Conservation (phyloP, 345 rosid species). For the Linum trigynum region DNA sequence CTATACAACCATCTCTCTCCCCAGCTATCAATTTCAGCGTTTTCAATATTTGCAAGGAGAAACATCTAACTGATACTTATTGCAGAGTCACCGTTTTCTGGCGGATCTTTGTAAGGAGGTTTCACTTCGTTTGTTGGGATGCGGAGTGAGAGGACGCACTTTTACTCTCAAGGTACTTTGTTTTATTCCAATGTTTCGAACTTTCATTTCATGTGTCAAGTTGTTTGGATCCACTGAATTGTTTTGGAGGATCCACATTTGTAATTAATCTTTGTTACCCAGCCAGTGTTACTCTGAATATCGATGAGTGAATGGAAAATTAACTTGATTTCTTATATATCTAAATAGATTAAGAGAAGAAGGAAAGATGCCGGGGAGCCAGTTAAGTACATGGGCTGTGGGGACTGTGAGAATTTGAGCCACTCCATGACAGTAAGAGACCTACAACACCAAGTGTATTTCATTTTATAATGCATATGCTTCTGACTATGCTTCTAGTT, state of each 20-base stretch:
- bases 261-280: not conserved
- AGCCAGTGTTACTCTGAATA: not conserved
- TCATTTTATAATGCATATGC: no score
- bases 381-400: conserved; percentile 82
- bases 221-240: not conserved
- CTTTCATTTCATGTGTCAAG: not conserved
- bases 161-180: conserved; percentile 72
- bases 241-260: not conserved
- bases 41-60: conserved; percentile 3
- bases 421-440: conserved; percentile 67
- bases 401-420: conserved; percentile 79
- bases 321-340: conserved; percentile 10
- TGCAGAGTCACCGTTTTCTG: conserved; percentile 64
- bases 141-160: conserved; percentile 71
- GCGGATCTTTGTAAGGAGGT: conserved; percentile 84
- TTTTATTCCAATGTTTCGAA: not conserved
- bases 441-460: not conserved
- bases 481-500: not conserved
- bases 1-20: no score
- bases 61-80: conserved; percentile 10
- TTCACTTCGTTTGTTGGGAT: conserved; percentile 70
- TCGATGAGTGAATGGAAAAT: conserved; percentile 1
- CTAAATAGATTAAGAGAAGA: conserved; percentile 68
- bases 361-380: conserved; percentile 74
- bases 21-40: conserved; percentile 7